A percentile compares a stretch with the other conserved stretches of the same genome.
These are phyloP conservation scores for Parasarocladium wereldwijsianum DNA, from an alignment of 2,329 filamentous ascomycete species.

Conservation along the genomic window DNA sequence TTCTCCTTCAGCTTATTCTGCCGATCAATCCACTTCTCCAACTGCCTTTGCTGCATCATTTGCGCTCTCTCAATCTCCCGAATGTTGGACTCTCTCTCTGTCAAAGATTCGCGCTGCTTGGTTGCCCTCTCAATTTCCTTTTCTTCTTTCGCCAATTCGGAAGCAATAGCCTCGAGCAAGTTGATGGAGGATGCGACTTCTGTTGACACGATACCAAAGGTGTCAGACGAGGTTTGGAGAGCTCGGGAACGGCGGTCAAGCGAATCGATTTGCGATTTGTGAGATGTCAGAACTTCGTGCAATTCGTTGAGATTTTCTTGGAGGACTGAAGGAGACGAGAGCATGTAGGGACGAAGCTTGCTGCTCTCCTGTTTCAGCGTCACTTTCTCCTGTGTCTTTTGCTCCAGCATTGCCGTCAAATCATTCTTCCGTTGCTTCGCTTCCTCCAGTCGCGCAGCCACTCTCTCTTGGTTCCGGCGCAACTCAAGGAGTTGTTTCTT, in stretches of 20 bases:
- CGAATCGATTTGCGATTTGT: conserved; percentile 74
- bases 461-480: conserved; percentile 65
- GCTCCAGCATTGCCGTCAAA: conserved; percentile 57
- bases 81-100: conserved; percentile 77
- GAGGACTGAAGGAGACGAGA: conserved; percentile 72
- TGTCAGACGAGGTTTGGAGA: conserved; percentile 81
- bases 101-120: conserved; percentile 72
- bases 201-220: conserved; percentile 67
- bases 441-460: conserved; percentile 69
- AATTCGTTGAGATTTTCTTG: conserved; percentile 73
- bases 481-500: conserved; percentile 72
- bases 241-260: conserved; percentile 80
- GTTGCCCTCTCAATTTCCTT: conserved; percentile 72
- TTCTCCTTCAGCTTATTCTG: conserved; percentile 73
- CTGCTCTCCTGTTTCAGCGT: conserved; percentile 69
- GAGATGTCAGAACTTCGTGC: conserved; percentile 58
- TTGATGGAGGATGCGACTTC: conserved; percentile 84
- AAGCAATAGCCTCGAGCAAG: conserved; percentile 71
- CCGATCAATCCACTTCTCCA: conserved; percentile 73
- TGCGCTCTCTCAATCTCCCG: conserved; percentile 85
- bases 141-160: conserved; percentile 80
- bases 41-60: conserved; percentile 65
- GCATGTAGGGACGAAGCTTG: conserved; percentile 82
- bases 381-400: conserved; percentile 55
- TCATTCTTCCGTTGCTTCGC: conserved; percentile 68